Evolutionary conservation across 2,329 filamentous ascomycete species (phyloP).

Genomic region (Hymenoscyphus fraxineus): DNA sequence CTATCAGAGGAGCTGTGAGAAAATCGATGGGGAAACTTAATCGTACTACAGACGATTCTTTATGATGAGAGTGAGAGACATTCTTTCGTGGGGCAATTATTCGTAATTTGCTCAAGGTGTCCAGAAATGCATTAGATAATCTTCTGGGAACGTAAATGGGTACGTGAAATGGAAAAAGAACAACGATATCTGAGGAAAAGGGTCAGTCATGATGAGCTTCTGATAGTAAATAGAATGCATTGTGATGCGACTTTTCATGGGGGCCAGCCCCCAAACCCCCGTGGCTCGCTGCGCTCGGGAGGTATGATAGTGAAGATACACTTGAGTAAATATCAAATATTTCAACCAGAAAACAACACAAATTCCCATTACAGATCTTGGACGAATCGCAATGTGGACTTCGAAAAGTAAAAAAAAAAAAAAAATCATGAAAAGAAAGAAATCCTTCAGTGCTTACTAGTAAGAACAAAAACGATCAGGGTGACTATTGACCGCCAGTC

Average conservation of each 20-base stretch:
- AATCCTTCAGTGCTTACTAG: slow-evolving; percentile 52
- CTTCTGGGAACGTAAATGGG: slow-evolving; percentile 56
- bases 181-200: slow-evolving; percentile 54
- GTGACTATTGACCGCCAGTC: slow-evolving; percentile 69
- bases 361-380: background rate
- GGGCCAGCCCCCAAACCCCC: background rate
- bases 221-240: background rate
- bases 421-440: background rate
- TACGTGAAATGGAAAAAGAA: slow-evolving; percentile 66
- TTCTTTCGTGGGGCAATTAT: slow-evolving; percentile 47
- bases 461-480: slow-evolving; percentile 63
- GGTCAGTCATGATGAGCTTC: slow-evolving; percentile 3
- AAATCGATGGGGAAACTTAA: slow-evolving; percentile 64
- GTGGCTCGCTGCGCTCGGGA: background rate
- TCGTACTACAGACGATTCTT: slow-evolving; percentile 42
- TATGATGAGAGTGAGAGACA: slow-evolving; percentile 24
- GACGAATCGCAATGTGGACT: background rate
- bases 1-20: slow-evolving; percentile 66
- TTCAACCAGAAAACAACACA: background rate
- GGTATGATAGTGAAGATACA: background rate
- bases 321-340: background rate
- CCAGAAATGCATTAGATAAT: slow-evolving; percentile 44
- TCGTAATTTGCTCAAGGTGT: slow-evolving; percentile 44
- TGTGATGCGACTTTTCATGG: background rate
- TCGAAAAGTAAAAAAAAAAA: background rate